phyloP scores from a whole-genome alignment of 139 green algal species.

The Limnomonas spitsbergensis region DNA sequence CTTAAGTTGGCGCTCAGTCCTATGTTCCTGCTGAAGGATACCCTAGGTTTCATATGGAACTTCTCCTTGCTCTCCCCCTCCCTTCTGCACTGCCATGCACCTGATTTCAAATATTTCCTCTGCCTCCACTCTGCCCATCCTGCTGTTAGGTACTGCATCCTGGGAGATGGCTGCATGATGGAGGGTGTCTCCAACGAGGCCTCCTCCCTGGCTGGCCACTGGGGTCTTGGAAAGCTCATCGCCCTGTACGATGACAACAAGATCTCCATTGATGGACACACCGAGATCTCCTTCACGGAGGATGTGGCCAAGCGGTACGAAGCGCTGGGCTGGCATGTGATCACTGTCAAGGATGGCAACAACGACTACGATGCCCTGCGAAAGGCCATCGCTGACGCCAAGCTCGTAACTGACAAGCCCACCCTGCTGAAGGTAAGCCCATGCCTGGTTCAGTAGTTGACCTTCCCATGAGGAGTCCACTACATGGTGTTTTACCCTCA shows the following conservation, averaged over 20 bases:
- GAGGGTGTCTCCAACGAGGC: conserved; percentile 98
- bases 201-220: conserved; percentile 94
- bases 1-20: no score
- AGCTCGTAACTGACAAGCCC: conserved; percentile 93
- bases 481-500: no score
- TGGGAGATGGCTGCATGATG: conserved; percentile 99
- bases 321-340: conserved; percentile 86
- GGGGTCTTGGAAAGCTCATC: conserved; percentile 99
- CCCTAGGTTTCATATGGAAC: no score
- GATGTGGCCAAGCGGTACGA: conserved; percentile 91
- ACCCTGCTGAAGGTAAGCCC: conserved; percentile 89
- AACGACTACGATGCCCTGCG: conserved; percentile 84
- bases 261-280: conserved; percentile 98
- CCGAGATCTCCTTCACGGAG: conserved; percentile 99
- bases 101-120: no score
- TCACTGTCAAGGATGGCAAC: conserved; percentile 86
- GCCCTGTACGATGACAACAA: conserved; percentile 99
- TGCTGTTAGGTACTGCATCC: conserved; percentile 90
- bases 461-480: no score
- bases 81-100: no score
- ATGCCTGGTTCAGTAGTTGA: no score
- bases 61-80: no score
- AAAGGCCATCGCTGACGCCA: conserved; percentile 78
- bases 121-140: no score
- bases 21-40: no score